Conservation (phyloP, 2,329 filamentous ascomycete genomes). For the Monosporascus sp. region DNA sequence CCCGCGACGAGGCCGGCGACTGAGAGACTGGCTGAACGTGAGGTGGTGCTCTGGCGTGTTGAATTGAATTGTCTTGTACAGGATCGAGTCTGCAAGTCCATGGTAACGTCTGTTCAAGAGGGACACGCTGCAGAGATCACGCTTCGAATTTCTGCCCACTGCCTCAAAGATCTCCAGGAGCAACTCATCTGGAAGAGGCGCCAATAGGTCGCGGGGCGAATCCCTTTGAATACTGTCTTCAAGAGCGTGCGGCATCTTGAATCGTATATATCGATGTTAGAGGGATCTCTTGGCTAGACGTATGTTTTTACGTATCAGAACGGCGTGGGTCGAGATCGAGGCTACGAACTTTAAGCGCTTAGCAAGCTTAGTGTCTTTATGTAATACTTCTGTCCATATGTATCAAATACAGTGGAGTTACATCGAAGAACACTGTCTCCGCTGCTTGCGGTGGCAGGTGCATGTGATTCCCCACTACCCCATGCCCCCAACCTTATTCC, state of each 20-base stretch:
- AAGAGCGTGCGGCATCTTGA: not conserved
- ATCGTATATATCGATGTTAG: no score
- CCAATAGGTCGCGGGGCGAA: conserved; percentile 11
- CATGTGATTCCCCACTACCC: no score
- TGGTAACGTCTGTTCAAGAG: conserved; percentile 39
- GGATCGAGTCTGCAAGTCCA: conserved; percentile 39
- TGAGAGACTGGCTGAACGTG: conserved; percentile 43
- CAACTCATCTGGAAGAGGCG: conserved; percentile 34
- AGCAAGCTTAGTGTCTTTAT: no score
- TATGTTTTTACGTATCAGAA: no score
- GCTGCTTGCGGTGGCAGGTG: no score
- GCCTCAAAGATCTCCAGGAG: conserved; percentile 35
- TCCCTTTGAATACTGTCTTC: not conserved
- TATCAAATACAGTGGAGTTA: no score
- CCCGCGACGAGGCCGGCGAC: conserved; percentile 40
- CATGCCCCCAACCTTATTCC: no score
- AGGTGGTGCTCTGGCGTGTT: conserved; percentile 43
- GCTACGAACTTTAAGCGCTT: no score
- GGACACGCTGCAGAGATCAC: conserved; percentile 39
- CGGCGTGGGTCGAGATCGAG: no score
- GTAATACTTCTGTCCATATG: no score
- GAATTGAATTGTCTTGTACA: conserved; percentile 44
- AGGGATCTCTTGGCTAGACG: no score
- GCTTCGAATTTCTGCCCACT: conserved; percentile 26
- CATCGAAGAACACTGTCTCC: no score